Evolutionary conservation across 345 rosid species (phyloP), one percentile per base, ranked within the genome.

Genomic region (Schrenkiella parvula): DNA sequence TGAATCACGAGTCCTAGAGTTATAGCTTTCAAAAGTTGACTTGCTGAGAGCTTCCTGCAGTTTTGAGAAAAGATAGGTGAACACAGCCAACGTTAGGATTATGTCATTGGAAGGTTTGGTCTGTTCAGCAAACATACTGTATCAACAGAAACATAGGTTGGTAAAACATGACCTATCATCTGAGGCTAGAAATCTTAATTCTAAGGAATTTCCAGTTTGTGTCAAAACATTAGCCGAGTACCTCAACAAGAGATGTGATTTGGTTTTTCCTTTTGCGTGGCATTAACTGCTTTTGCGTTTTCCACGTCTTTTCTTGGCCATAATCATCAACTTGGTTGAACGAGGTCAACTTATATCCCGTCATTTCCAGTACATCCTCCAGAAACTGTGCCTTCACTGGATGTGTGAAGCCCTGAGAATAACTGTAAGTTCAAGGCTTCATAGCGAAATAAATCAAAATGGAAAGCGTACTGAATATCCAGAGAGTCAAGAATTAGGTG

Each of bases 281-380:
- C 47, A 83, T 83, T 53, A 95, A 84, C 81, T 95, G 98, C 76
- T 74, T 89, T 73, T 95, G 97, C 12, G 88, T 95, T 79, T 95
- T 95, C 99, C 99, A 95, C 79, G 85, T 53, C 74, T 92, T 95
- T 55, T 92, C 99, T 86, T 95, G 97, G 60, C 99, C 99, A 82
- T 91, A 95, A 63, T 95, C 99, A 85, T 95, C 99, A 75, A 95
- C 77, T 88, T 95, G 99, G 80, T 92, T 95, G 76, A 79, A 89
- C 72, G 98, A 86, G 74, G 86, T 81, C 81, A 95, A 56, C 87
- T 88, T 91, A 81, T 87, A 88, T 47, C 99, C 97, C 17, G 98
- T 91, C 76, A 85, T 82, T 80, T 91, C 97, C 80, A 95, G 67
- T 34, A 87, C 85, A 75, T 95, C 97, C 82, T 95, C 99, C 70